phyloP scores from a whole-genome alignment of 768 basidiomycete genomes.

The Tulasnella sp. region DNA sequence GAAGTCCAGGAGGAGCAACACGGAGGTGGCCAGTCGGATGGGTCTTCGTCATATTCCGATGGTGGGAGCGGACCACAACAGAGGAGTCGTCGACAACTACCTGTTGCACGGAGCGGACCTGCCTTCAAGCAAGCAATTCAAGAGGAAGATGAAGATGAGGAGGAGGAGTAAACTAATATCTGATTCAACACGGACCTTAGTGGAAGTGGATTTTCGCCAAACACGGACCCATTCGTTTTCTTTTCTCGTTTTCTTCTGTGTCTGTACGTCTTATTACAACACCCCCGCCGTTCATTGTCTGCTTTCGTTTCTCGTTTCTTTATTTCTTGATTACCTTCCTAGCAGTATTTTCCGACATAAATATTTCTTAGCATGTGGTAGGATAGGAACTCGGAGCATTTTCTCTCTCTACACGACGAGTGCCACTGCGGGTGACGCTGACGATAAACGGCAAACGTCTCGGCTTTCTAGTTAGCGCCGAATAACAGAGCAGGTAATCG shows the following conservation, averaged over 20 bases:
- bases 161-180: conserved; percentile 44
- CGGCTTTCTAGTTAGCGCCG: too few relatives aligned
- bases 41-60: neutral
- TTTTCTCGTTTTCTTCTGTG: neutral
- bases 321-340: neutral
- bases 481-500: too few relatives aligned
- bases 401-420: neutral
- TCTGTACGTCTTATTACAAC: neutral
- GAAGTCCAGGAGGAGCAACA: conserved; percentile 57
- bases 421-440: too few relatives aligned
- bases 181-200: neutral
- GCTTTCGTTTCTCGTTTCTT: neutral
- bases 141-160: conserved; percentile 79
- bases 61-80: conserved; percentile 47
- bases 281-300: neutral
- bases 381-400: neutral
- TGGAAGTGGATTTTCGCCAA: neutral
- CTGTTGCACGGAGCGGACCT: conserved; percentile 66
- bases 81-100: conserved; percentile 66
- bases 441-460: too few relatives aligned
- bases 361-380: neutral
- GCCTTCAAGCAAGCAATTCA: conserved; percentile 74
- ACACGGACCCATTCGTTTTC: neutral
- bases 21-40: conserved; percentile 53
- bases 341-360: conserved; percentile 3